phyloP scores from a whole-genome alignment of 345 rosid genomes.

The Lepidium africanum region DNA sequence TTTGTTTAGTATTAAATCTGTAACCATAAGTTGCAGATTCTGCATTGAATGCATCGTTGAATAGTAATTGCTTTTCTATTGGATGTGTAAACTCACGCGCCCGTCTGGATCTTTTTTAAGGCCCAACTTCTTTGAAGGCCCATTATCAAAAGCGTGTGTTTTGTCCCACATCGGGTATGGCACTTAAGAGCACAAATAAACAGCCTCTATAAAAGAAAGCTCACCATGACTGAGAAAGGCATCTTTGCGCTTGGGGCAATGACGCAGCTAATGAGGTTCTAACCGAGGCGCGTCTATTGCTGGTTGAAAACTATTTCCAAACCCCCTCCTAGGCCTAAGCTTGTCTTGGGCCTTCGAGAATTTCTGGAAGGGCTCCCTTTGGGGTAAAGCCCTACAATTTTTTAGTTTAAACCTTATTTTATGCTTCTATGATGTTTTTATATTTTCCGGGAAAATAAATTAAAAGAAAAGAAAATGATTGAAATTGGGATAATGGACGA shows the following conservation, averaged over 20 bases:
- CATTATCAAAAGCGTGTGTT: not conserved
- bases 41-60: slow-evolving; percentile 20
- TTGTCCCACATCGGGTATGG: slow-evolving; percentile 15
- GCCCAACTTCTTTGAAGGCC: not conserved
- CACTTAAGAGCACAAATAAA: not conserved
- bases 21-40: slow-evolving; percentile 22
- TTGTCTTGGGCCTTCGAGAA: slow-evolving; percentile 17
- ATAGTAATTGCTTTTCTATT: not conserved
- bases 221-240: fast-evolving
- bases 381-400: slow-evolving; percentile 23
- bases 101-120: not conserved
- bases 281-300: slow-evolving; percentile 50
- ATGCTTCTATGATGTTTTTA: too few relatives aligned
- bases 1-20: not conserved
- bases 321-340: slow-evolving; percentile 27
- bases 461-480: not conserved
- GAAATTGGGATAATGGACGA: slow-evolving; percentile 1
- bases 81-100: not conserved
- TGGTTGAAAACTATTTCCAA: slow-evolving; percentile 54
- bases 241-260: slow-evolving; percentile 41
- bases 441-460: not conserved
- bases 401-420: not conserved
- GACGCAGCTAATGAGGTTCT: slow-evolving; percentile 44
- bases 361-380: slow-evolving; percentile 27
- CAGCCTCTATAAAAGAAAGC: not conserved